These are phyloP conservation scores for Oldenlandia corymbosa DNA, from an alignment of 257 asterid species.

Conservation along the genomic window DNA sequence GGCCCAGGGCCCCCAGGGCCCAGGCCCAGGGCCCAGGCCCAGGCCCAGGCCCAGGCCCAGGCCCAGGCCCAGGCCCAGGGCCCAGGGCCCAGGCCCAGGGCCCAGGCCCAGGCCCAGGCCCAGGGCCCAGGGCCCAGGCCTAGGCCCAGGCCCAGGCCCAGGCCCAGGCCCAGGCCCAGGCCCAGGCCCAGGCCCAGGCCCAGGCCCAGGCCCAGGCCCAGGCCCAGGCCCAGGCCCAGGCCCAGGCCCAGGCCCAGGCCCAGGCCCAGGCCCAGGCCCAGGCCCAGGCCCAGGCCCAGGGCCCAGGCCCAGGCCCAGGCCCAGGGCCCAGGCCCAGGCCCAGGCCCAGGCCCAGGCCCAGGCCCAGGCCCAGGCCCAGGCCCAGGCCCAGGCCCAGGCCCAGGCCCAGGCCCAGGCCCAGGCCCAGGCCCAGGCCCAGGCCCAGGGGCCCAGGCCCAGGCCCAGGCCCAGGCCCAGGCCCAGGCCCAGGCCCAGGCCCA, in stretches of 20 bases:
- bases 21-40: background rate
- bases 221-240: slow-evolving; percentile 2
- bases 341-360: slow-evolving; percentile 9
- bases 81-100: background rate
- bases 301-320: background rate
- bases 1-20: background rate
- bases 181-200: background rate
- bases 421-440: slow-evolving; percentile 12
- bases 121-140: background rate
- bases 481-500: background rate
- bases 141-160: background rate
- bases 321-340: background rate
- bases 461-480: background rate
- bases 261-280: slow-evolving; percentile 6
- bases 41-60: background rate
- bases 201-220: background rate
- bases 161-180: background rate
- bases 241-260: background rate
- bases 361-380: slow-evolving; percentile 10
- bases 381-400: slow-evolving; percentile 9
- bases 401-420: slow-evolving; percentile 5
- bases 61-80: background rate
- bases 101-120: background rate
- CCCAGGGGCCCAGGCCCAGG: slow-evolving; percentile 5
- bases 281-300: slow-evolving; percentile 9